Percentiles rank a stretch among this genome's conserved stretches.
Evolutionary conservation across 768 basidiomycete species (phyloP).

Genomic region (Suillus plorans): DNA sequence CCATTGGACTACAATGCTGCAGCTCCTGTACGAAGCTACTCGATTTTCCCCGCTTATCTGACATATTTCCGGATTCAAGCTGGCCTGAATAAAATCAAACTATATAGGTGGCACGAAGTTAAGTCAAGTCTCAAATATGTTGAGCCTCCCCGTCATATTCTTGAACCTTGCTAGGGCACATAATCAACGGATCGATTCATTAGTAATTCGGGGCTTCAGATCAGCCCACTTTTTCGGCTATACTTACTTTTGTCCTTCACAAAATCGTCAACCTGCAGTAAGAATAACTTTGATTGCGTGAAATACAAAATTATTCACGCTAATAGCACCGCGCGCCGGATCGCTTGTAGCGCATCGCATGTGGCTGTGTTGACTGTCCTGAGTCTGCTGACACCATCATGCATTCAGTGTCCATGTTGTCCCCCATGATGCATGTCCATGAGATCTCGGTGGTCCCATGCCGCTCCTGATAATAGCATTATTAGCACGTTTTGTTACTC

Average conservation of each 20-base stretch:
- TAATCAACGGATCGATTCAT: not conserved
- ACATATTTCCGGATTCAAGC: not conserved
- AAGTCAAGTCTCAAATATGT: too few relatives aligned
- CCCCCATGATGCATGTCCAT: not conserved
- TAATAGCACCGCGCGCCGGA: too few relatives aligned
- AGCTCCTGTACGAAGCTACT: slow-evolving; percentile 15
- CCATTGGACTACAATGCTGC: slow-evolving; percentile 28
- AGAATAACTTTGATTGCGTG: not conserved
- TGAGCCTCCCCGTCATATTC: too few relatives aligned
- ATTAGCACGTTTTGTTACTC: not conserved
- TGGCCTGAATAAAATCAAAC: not conserved
- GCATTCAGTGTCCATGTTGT: not conserved
- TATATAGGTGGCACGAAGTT: not conserved
- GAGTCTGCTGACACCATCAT: not conserved
- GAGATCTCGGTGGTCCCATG: not conserved
- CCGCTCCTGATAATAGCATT: not conserved
- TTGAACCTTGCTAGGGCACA: not conserved
- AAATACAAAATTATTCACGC: not conserved
- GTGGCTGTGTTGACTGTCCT: not conserved
- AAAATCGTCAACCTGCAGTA: not conserved
- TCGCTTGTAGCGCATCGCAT: not conserved
- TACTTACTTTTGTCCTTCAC: not conserved
- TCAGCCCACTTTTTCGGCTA: not conserved
- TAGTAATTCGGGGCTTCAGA: not conserved
- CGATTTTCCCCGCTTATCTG: slow-evolving; percentile 32